These are phyloP conservation scores for Obba rivulosa DNA, from an alignment of 768 basidiomycete species.

Conservation along the genomic window DNA sequence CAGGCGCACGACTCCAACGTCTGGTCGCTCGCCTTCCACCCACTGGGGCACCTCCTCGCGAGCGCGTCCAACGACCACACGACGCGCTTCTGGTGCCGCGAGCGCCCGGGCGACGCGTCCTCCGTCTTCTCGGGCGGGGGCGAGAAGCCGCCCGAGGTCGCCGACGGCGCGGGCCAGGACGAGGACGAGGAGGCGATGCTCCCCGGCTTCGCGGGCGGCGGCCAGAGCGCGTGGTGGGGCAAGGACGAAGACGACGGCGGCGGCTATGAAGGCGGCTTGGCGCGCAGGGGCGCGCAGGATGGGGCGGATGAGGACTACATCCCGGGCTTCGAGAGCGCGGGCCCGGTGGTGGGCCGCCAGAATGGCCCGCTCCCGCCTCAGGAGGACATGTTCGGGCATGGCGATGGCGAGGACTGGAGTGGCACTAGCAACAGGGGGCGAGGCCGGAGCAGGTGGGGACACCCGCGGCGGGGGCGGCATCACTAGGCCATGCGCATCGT, in stretches of 20 bases:
- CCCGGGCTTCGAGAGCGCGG: slow-evolving; percentile 39
- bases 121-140: slow-evolving; percentile 76
- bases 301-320: slow-evolving; percentile 50
- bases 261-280: slow-evolving; percentile 17
- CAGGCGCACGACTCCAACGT: slow-evolving; percentile 98
- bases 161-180: slow-evolving; percentile 42
- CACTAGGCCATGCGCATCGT: not conserved
- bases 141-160: slow-evolving; percentile 75
- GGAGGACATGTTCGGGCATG: slow-evolving; percentile 44
- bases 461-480: slow-evolving; percentile 10
- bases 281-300: slow-evolving; percentile 10
- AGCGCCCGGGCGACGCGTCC: slow-evolving; percentile 78
- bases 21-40: slow-evolving; percentile 94
- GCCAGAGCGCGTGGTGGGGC: slow-evolving; percentile 35
- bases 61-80: slow-evolving; percentile 98
- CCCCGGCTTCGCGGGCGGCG: slow-evolving; percentile 52
- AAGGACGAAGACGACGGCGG: slow-evolving; percentile 37
- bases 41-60: slow-evolving; percentile 90
- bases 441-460: slow-evolving; percentile 7
- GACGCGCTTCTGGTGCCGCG: slow-evolving; percentile 96
- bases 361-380: slow-evolving; percentile 41
- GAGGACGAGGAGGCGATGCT: slow-evolving; percentile 71
- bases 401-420: slow-evolving; percentile 29
- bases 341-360: slow-evolving; percentile 21
- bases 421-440: slow-evolving; percentile 27